A percentile compares a stretch with the other conserved stretches of the same genome.
phyloP scores from a whole-genome alignment of 2,329 filamentous ascomycete species.

The Ophiostoma perfectum region DNA sequence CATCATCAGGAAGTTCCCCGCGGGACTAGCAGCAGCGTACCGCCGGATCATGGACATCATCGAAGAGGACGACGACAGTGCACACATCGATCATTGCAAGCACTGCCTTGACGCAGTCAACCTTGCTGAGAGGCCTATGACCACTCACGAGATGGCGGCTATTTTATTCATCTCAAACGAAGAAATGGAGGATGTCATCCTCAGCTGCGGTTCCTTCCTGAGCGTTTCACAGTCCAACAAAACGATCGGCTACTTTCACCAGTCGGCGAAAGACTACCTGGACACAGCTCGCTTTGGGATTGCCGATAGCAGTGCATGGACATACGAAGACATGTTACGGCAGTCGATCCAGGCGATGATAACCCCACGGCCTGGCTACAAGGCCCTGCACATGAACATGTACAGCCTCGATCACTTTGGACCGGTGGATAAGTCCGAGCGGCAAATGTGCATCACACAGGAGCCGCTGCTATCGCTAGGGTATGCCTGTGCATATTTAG shows the following conservation, averaged over 20 bases:
- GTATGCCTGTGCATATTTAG: neutral
- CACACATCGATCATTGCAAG: neutral
- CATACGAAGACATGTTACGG: neutral
- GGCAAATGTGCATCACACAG: neutral
- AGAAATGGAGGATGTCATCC: neutral
- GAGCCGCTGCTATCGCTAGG: neutral
- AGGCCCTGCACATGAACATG: neutral
- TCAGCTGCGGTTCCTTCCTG: neutral
- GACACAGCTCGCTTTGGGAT: neutral
- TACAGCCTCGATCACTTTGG: neutral
- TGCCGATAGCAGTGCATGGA: neutral
- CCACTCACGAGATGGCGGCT: neutral
- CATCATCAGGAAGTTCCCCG: neutral
- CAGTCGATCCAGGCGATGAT: neutral
- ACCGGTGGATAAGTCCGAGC: neutral
- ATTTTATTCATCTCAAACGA: neutral
- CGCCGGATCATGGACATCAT: neutral
- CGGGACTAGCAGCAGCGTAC: neutral
- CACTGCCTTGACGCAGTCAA: neutral
- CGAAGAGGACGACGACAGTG: neutral
- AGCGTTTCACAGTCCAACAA: neutral
- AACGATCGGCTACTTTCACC: neutral
- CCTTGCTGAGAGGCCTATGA: neutral
- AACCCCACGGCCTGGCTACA: neutral
- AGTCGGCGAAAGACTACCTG: neutral